Base-by-base conservation (phyloP, 495 filamentous ascomycete genomes). In the Tetracladium setigerum region DNA sequence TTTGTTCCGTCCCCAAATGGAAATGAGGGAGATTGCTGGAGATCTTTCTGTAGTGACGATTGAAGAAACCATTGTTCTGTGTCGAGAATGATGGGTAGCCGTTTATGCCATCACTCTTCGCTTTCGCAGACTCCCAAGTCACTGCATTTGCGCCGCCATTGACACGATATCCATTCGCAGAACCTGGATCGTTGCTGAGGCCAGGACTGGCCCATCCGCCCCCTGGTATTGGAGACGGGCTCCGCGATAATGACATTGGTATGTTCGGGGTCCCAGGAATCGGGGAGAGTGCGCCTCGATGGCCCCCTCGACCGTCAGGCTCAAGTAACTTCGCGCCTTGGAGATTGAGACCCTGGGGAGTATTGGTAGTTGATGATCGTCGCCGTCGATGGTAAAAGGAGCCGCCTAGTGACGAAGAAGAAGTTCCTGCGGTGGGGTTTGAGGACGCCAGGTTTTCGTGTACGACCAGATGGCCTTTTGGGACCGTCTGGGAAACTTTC, bases 151-250 rank as follows among this genome's bases (percentile, higher is more conserved):
- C 64, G 22, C 70, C 70, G 9, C 77, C 74, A 55, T 71, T 78
- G 33, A 64, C 69, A 12, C 51, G 40, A 33, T 55, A 59, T 18
- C 32, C 16, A 16, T 72, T 69, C 46, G 72, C 66, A 24, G 86
- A 85, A 57, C 79, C 87, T 18, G 22, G 82, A 77, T 58, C 75
- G 72, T 80, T 77, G 39, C 77, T 82, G 42, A 94, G 71, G 27
- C 86, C 87, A 15, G 89, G 89, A 65, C 82, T 91, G 47, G 86
- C 79, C 89, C 89, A 95, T 54, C 87, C 88, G 58, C 84, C 87
- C 54, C 84, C 84, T 52, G 77, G 79, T 45, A 77, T 76, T 50
- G 87, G 88, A 40, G 86, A 91, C 38, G 87, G 87, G 57, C 87
- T 91, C 65, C 86, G 79, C 44, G 87, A 89, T 46, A 89, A 65